Evolutionary conservation across 1,284 basidiomycete species (phyloP).

Genomic region (Ustilago curta): DNA sequence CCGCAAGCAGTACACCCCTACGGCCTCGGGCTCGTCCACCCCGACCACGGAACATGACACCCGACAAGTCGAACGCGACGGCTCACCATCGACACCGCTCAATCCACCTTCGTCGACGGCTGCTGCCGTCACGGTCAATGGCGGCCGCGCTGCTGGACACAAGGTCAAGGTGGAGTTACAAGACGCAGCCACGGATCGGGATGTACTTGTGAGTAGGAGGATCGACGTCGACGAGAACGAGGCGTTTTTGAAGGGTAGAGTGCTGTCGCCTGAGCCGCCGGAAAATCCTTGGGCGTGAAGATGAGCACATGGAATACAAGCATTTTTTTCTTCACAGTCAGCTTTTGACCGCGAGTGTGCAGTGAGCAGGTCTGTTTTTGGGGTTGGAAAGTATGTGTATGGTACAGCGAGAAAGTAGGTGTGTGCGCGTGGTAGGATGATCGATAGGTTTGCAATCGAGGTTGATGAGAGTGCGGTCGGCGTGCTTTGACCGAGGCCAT

Average conservation of each 20-base stretch:
- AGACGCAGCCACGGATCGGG: slow-evolving; percentile 1
- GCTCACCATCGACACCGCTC: slow-evolving; percentile 24
- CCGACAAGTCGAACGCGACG: slow-evolving; percentile 7
- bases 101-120: slow-evolving; percentile 30
- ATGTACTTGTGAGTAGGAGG: slow-evolving; percentile 20
- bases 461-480: no score
- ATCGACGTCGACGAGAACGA: slow-evolving; percentile 39
- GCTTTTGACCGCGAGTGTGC: neutral
- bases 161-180: slow-evolving; percentile 20
- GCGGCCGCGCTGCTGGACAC: neutral
- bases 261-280: slow-evolving; percentile 16
- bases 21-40: slow-evolving; percentile 20
- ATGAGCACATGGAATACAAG: neutral
- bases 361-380: neutral
- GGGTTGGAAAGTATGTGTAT: no score
- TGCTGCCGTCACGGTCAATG: slow-evolving; percentile 20
- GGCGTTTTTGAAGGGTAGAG: slow-evolving; percentile 22
- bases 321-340: no score
- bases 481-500: no score
- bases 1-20: slow-evolving; percentile 49
- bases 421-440: neutral
- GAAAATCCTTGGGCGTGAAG: slow-evolving; percentile 35
- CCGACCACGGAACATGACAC: slow-evolving; percentile 11
- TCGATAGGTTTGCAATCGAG: no score
- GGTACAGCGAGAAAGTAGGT: neutral